Evolutionary conservation across 192 early-diverging fungal genomes (phyloP), one percentile per base, ranked within the genome.

Genomic region (Oehlia diaphana): DNA sequence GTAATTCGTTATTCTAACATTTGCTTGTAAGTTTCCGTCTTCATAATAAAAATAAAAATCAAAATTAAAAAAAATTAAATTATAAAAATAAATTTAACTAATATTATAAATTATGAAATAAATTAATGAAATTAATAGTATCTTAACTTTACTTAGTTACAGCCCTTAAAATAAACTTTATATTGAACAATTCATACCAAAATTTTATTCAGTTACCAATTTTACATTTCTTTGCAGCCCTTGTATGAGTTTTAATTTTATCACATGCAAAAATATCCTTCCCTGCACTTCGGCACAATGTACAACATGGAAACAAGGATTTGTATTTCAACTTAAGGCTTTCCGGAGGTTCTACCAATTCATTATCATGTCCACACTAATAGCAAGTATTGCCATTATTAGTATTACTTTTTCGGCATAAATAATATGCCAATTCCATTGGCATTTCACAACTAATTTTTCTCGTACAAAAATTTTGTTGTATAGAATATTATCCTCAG

Each of bases 401-500:
- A 64, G 28, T 64, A n/a, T n/a, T n/a, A 64, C 1, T 9, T 64
- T 64, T 64, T 64, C 23, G n/a, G 28, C 23, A 64, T 28, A 2
- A 64, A 64, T 64, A 64, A 64, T 64, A 64, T 64, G 63, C 23
- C 0, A 26, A 26, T 23, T 64, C 63, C 9, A 64, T 64, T 64
- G 63, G 23, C 9, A 13, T 31, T 65, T 65, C 23, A 65, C 63
- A 65, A 31, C 26, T 31, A 65, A 31, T 31, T 31, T 65, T 65
- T 65, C 63, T 65, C 8, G 3, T 65, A 65, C 63, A 65, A 65
- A 65, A 65, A 31, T 26, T 65, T 64, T 31, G 12, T 65, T 65
- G 2, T 65, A 65, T 65, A 65, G 26, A 65, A 65, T 65, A 64
- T 64, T n/a, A 49, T 64, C 63, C 4, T 64, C n/a, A 28, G 63